Base-by-base conservation (phyloP, 768 basidiomycete genomes). In the Nidula microcarpa region DNA sequence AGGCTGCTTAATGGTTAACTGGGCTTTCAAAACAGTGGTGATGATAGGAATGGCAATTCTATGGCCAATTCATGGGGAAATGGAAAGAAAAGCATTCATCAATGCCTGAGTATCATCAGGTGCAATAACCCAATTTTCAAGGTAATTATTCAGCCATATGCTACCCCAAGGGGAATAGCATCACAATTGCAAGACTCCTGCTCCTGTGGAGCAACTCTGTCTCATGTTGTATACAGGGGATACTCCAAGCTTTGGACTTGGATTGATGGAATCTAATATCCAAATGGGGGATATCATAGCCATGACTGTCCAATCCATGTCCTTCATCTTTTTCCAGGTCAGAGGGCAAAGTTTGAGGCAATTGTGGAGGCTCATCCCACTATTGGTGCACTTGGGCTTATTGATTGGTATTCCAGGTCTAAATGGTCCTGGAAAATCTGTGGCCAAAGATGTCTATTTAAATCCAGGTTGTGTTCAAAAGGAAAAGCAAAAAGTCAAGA, bases 21-120 rank as follows among this genome's bases (percentile, higher is more conserved):
- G 59, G 59, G 59, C 62, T 44, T 49, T 34, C 17, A 41, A 17
- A 49, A 50, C 2, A 44, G 50, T 45, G 60, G 64, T 35, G 62
- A 60, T 0, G 52, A 58, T 50, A 23, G 55, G 5, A 50, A 43
- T 17, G 60, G 60, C 1, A 17, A 55, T 37, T 41, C 41, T 7
- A 39, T 54, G 47, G 56, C 59, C 0, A 11, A 1, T 0, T 47
- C 9, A 8, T 55, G 55, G 57, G 50, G 55, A 43, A 36, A 56
- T 1, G 55, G 57, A 10, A 57, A 56, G 41, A 50, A 50, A 43
- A 18, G 13, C 5, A 53, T 45, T 9, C 32, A 53, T 6, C 33
- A 41, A 2, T 61, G 60, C 50, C 55, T 61, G 1, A 57, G 60
- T 7, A 47, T 55, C 10, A 57, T 61, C 14, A 8, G 36, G n/a